Conservation (phyloP, 768 basidiomycete species). For the Coprinopsis strossmayeri region DNA sequence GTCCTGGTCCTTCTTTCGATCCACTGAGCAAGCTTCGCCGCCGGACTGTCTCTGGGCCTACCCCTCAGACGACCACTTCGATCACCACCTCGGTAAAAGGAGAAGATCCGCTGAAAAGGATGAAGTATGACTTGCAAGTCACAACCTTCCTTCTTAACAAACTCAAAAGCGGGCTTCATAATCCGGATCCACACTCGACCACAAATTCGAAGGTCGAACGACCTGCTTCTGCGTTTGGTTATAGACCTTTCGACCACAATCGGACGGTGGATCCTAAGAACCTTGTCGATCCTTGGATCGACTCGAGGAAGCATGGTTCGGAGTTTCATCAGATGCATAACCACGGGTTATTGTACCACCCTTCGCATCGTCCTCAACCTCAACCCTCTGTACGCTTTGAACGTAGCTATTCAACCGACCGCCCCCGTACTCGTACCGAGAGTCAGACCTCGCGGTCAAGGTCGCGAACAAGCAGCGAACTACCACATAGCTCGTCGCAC, state of each 20-base stretch:
- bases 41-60: background rate
- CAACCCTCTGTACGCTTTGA: background rate
- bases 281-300: constrained; percentile 1
- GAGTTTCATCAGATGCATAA: constrained; percentile 4
- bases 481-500: background rate
- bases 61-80: background rate
- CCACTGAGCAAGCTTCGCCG: background rate
- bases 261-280: background rate
- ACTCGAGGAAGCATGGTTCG: background rate
- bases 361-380: background rate
- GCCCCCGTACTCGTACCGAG: background rate
- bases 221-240: too few species aligned
- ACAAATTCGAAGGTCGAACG: too few species aligned
- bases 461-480: background rate
- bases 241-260: too few species aligned
- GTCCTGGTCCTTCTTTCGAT: background rate
- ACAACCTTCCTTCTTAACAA: constrained; percentile 3
- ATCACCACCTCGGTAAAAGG: background rate
- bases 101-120: constrained; percentile 3
- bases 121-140: constrained; percentile 3
- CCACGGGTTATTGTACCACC: constrained; percentile 1
- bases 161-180: background rate
- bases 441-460: background rate
- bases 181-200: background rate
- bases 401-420: background rate